Percentiles rank a stretch among this genome's conserved stretches.
phyloP scores from a whole-genome alignment of 306 rosid genomes.

The Quercus ilex region DNA sequence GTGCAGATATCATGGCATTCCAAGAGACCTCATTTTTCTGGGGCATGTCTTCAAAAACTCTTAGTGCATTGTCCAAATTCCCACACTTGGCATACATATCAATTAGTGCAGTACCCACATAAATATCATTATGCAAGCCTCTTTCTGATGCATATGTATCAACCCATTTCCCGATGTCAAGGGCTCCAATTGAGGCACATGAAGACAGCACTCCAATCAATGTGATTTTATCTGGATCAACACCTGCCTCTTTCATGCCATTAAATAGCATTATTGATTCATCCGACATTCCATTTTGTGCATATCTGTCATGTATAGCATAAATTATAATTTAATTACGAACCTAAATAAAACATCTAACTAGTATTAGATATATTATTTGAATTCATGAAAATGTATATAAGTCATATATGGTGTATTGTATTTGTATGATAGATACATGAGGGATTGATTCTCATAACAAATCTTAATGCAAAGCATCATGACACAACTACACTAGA shows the following conservation, averaged over 20 bases:
- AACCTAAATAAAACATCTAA: neutral
- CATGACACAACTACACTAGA: neutral
- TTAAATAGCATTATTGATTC: constrained; percentile 67
- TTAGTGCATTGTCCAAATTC: constrained; percentile 63
- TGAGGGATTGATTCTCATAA: neutral
- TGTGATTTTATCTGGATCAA: constrained; percentile 68
- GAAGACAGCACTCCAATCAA: constrained; percentile 71
- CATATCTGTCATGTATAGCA: constrained; percentile 56
- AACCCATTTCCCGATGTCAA: constrained; percentile 68
- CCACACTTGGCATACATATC: constrained; percentile 99
- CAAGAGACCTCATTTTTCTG: constrained; percentile 83
- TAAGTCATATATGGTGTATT: neutral
- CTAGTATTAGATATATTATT: neutral
- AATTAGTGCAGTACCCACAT: constrained; percentile 71
- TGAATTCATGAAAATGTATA: neutral
- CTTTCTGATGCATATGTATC: constrained; percentile 63
- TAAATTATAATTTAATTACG: neutral
- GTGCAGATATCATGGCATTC: constrained; percentile 95
- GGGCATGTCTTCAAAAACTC: constrained; percentile 73
- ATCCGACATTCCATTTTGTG: constrained; percentile 89
- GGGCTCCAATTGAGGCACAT: constrained; percentile 74
- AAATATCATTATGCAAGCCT: constrained; percentile 58
- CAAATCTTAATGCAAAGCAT: neutral
- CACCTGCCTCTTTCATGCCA: constrained; percentile 50
- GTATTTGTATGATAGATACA: neutral